Percentiles rank a stretch among this genome's conserved stretches.
Conservation (phyloP, 352 stramenopile genomes). For the Phytophthora fragariae region DNA sequence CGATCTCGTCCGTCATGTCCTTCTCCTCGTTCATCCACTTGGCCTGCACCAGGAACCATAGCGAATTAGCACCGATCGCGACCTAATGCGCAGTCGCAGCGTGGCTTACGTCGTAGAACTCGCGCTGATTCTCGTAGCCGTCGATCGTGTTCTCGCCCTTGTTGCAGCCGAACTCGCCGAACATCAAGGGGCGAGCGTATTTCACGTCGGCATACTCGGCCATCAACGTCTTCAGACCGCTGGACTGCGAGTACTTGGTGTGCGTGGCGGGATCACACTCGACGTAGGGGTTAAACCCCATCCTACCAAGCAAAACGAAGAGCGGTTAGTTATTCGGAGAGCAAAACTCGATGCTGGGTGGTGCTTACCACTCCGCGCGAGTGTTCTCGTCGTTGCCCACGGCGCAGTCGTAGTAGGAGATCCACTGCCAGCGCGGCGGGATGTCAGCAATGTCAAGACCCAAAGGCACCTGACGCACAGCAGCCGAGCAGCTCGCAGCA, state of each 20-base stretch:
- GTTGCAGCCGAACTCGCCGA: slow-evolving; percentile 86
- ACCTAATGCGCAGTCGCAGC: background rate
- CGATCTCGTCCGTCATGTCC: slow-evolving; percentile 69
- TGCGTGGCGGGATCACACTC: slow-evolving; percentile 67
- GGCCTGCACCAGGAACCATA: slow-evolving; percentile 29
- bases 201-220: slow-evolving; percentile 54
- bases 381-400: slow-evolving; percentile 64
- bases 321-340: background rate
- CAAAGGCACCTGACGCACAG: slow-evolving; percentile 62
- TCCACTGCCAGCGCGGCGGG: slow-evolving; percentile 57
- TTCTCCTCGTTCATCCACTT: slow-evolving; percentile 82
- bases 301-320: slow-evolving; percentile 13
- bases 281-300: slow-evolving; percentile 78
- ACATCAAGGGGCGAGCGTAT: slow-evolving; percentile 72
- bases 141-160: slow-evolving; percentile 70
- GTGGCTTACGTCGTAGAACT: slow-evolving; percentile 60
- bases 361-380: slow-evolving; percentile 51
- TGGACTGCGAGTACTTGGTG: slow-evolving; percentile 62
- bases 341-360: background rate
- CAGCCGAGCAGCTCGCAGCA: slow-evolving; percentile 44
- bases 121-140: slow-evolving; percentile 73
- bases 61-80: background rate
- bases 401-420: slow-evolving; percentile 73
- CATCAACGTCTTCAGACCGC: slow-evolving; percentile 68
- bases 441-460: slow-evolving; percentile 73